Evolutionary conservation across 768 basidiomycete species (phyloP), one percentile per base, ranked within the genome.

Genomic region (Kwoniella dejecticola): DNA sequence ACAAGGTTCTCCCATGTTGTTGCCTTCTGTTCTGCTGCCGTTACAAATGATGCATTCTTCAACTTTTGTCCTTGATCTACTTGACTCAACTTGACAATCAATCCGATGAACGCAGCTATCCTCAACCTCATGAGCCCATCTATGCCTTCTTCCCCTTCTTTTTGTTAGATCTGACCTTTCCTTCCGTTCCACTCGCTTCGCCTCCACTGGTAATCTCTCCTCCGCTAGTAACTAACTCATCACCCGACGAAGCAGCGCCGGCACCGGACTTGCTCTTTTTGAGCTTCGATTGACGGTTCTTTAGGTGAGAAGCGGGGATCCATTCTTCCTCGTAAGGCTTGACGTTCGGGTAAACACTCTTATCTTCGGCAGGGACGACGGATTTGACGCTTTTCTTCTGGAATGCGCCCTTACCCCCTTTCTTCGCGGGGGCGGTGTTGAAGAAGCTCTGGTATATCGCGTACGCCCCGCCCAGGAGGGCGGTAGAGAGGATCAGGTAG

Each of bases 251-350:
- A 27, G 64, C 63, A 5, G 45, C 67, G 7, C 64, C 69, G 21
- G 60, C 68, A 1, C 29, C 52, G 8, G 21, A 31, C 10, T 60
- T 57, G 48, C 63, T 69, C 55, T 68, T 69, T 56, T 68, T 68
- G 30, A 65, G 40, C 57, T 71, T 74, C 38, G 53, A 59, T 29
- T 45, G 24, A 46, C 60, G 60, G 44, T 55, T 68, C 58, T 69
- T 78, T 36, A 77, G 40, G 54, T 78, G 78, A 19, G 74, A 71
- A 19, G 66, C 75, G 8, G 80, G 80, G 57, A 81, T 79, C 79
- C 79, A 81, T 40, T 79, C 78, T 63, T 79, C 78, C 53, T 79
- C 79, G 54, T 77, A 78, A 15, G 78, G 75, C 62, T 76, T 74
- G 46, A 74, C 77, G 27, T 67, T 55, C 27, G 69, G 77, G 38